Conservation (phyloP, 306 rosid genomes). For the Dicorynia guianensis region DNA sequence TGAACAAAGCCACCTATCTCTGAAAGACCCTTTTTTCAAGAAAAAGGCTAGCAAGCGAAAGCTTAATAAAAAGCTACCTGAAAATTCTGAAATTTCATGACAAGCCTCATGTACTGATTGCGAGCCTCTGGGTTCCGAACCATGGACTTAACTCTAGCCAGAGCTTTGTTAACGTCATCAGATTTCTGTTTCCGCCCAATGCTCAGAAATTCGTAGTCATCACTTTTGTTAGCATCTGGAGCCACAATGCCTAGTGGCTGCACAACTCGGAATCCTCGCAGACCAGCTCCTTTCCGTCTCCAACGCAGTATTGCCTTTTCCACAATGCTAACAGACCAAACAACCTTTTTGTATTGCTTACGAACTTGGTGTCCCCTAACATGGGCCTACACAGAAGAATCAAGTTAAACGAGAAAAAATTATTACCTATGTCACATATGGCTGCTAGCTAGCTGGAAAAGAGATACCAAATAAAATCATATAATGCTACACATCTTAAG, state of each 20-base stretch:
- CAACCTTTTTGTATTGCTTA: slow-evolving; percentile 66
- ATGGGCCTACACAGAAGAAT: slow-evolving; percentile 62
- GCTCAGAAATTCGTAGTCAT: slow-evolving; percentile 73
- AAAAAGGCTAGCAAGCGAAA: slow-evolving; percentile 9
- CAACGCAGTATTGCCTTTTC: slow-evolving; percentile 82
- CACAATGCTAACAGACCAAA: slow-evolving; percentile 78
- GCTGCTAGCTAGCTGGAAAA: neutral
- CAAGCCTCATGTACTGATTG: slow-evolving; percentile 72
- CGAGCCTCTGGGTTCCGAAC: slow-evolving; percentile 68
- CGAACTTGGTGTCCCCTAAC: slow-evolving; percentile 80
- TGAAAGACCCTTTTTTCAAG: neutral
- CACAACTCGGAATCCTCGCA: slow-evolving; percentile 68
- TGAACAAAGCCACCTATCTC: neutral
- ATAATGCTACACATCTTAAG: neutral
- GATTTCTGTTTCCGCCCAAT: slow-evolving; percentile 69
- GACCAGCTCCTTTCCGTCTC: slow-evolving; percentile 72
- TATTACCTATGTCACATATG: neutral
- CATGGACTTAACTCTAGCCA: slow-evolving; percentile 72
- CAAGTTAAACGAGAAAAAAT: slow-evolving; percentile 21
- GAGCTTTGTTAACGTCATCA: slow-evolving; percentile 72
- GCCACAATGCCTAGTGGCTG: slow-evolving; percentile 45
- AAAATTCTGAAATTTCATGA: slow-evolving; percentile 53
- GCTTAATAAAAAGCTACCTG: slow-evolving; percentile 46
- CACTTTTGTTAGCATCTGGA: slow-evolving; percentile 46
- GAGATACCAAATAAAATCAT: slow-evolving; percentile 19